These are phyloP conservation scores for Nannochloris sp. DNA, from an alignment of 139 green algal species.

Conservation along the genomic window DNA sequence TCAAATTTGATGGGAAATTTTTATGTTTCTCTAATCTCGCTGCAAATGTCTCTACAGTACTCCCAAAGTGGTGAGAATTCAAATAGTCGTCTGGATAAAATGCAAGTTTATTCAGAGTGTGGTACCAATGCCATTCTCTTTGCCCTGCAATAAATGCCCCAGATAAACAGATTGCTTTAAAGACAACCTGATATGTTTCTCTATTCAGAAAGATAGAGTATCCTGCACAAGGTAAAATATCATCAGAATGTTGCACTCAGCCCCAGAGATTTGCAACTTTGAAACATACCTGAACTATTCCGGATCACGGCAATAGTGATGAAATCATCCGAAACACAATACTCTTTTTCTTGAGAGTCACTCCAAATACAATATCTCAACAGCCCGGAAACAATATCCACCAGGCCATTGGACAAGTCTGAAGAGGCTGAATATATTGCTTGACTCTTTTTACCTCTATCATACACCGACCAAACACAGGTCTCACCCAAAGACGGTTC, in stretches of 20 bases:
- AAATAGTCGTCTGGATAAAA: constrained; percentile 45
- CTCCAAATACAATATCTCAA: no score
- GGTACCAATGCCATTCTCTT: constrained; percentile 49
- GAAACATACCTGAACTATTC: constrained; percentile 16
- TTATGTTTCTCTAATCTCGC: constrained; percentile 4
- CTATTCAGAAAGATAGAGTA: constrained; percentile 52
- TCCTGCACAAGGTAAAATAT: constrained; percentile 7
- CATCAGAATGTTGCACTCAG: no score
- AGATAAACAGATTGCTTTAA: constrained; percentile 23
- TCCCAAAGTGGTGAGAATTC: constrained; percentile 28
- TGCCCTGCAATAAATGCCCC: constrained; percentile 35
- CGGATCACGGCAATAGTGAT: neutral
- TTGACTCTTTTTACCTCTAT: no score
- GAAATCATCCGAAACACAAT: neutral
- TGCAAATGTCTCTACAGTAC: neutral
- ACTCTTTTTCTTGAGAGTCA: no score
- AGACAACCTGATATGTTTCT: constrained; percentile 37
- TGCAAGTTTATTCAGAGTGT: constrained; percentile 12
- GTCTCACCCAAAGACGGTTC: no score
- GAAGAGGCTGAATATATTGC: no score
- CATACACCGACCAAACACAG: no score
- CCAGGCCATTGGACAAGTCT: no score
- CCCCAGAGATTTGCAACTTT: constrained; percentile 18
- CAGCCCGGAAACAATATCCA: no score
- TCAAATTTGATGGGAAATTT: constrained; percentile 6